phyloP scores from a whole-genome alignment of 1,284 basidiomycete species.

The Cutaneotrichosporon curvatum region DNA sequence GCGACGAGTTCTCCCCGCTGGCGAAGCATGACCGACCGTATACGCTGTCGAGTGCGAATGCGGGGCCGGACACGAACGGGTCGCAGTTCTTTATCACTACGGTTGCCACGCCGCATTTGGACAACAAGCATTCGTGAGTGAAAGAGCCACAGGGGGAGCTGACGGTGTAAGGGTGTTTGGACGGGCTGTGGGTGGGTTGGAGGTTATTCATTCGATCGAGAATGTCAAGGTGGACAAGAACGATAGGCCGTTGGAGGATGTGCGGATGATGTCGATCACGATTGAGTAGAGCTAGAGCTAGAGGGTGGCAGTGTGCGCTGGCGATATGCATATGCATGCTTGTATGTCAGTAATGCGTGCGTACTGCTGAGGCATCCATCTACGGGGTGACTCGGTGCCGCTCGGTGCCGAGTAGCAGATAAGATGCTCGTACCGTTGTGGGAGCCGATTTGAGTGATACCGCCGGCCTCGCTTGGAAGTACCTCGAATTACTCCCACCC shows the following conservation, averaged over 20 bases:
- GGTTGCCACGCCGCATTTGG: constrained; percentile 85
- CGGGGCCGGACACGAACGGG: constrained; percentile 76
- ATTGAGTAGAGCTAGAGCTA: constrained; percentile 10
- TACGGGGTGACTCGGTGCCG: too few relatives aligned
- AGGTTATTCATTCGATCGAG: constrained; percentile 55
- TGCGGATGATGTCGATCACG: constrained; percentile 57
- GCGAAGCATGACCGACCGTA: constrained; percentile 92
- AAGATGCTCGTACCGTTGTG: too few relatives aligned
- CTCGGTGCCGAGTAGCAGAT: too few relatives aligned
- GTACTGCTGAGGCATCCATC: neutral
- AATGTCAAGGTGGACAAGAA: constrained; percentile 61
- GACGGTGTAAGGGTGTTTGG: constrained; percentile 52
- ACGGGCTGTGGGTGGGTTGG: constrained; percentile 50
- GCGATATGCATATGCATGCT: too few relatives aligned
- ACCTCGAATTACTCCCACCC: too few relatives aligned
- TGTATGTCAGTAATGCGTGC: too few relatives aligned
- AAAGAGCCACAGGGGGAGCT: neutral
- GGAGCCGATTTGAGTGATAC: too few relatives aligned
- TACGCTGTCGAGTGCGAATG: constrained; percentile 98
- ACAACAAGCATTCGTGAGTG: constrained; percentile 53
- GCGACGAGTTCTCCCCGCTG: constrained; percentile 87
- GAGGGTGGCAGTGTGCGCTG: too few relatives aligned
- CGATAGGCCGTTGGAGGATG: constrained; percentile 83
- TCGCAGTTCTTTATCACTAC: constrained; percentile 97
- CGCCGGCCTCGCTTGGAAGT: too few relatives aligned